Evolutionary conservation across 441 rosid genomes (phyloP).

Genomic region (Eutrema salsugineum): DNA sequence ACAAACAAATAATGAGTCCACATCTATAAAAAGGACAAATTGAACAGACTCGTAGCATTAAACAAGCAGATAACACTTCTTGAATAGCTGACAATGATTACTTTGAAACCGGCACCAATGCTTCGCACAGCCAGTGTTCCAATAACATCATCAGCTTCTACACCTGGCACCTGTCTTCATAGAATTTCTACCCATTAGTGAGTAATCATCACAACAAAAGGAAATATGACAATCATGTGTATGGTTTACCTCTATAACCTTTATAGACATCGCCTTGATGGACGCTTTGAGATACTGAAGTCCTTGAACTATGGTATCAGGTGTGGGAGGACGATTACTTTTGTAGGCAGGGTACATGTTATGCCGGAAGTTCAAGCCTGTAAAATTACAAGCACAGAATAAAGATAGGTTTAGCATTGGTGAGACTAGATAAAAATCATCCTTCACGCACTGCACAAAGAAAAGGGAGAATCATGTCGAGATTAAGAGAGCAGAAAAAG

Average conservation of each 20-base stretch:
- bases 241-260: constrained; percentile 85
- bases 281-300: constrained; percentile 96
- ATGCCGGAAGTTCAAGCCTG: constrained; percentile 89
- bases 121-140: constrained; percentile 90
- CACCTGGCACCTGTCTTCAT: constrained; percentile 82
- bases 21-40: not conserved
- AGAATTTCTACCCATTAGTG: constrained; percentile 26
- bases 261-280: constrained; percentile 89
- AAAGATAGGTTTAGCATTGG: not conserved
- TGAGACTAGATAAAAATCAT: not conserved
- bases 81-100: constrained; percentile 25
- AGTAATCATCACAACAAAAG: constrained; percentile 14
- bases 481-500: not conserved
- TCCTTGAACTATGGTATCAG: constrained; percentile 95
- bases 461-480: not conserved
- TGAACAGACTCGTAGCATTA: not conserved
- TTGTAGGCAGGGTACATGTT: constrained; percentile 86
- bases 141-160: constrained; percentile 98
- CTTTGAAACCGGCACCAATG: constrained; percentile 81
- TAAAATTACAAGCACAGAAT: constrained; percentile 18
- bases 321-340: constrained; percentile 94
- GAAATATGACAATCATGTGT: constrained; percentile 3
- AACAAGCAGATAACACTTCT: constrained; percentile 7
- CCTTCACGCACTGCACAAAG: constrained; percentile 5
- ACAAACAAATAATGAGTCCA: constrained; percentile 14